These are phyloP conservation scores for Coemansia sp. DNA, from an alignment of 192 early-diverging fungal species.

Conservation along the genomic window DNA sequence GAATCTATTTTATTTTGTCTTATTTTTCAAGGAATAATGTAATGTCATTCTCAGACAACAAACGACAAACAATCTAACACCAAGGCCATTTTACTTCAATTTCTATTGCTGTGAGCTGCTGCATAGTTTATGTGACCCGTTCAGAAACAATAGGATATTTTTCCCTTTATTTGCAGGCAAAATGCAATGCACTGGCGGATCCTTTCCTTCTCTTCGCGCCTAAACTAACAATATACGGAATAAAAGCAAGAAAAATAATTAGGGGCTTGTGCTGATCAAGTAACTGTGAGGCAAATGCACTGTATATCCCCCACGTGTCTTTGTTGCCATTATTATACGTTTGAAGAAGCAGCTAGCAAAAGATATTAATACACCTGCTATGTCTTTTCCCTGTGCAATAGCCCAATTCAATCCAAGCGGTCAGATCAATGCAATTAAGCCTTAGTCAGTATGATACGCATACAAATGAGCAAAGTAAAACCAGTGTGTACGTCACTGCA, in stretches of 20 bases:
- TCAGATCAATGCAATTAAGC: too few relatives aligned
- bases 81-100: too few relatives aligned
- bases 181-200: conserved; percentile 2
- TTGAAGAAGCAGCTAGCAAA: not conserved
- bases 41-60: too few relatives aligned
- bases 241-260: not conserved
- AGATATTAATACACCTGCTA: not conserved
- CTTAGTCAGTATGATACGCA: not conserved
- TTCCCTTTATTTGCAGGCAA: not conserved
- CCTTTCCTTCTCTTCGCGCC: not conserved
- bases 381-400: not conserved
- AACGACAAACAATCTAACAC: too few relatives aligned
- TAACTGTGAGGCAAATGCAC: not conserved
- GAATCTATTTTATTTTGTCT: not conserved
- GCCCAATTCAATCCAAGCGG: too few relatives aligned
- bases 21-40: too few relatives aligned
- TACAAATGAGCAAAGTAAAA: not conserved
- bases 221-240: too few relatives aligned
- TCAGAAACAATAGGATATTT: not conserved
- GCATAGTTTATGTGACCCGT: not conserved
- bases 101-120: too few relatives aligned
- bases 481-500: not conserved
- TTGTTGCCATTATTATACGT: not conserved
- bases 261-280: not conserved
- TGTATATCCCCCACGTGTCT: not conserved